Evolutionary conservation across 139 green algal species (phyloP).

Genomic region (Picochlorum sp.): DNA sequence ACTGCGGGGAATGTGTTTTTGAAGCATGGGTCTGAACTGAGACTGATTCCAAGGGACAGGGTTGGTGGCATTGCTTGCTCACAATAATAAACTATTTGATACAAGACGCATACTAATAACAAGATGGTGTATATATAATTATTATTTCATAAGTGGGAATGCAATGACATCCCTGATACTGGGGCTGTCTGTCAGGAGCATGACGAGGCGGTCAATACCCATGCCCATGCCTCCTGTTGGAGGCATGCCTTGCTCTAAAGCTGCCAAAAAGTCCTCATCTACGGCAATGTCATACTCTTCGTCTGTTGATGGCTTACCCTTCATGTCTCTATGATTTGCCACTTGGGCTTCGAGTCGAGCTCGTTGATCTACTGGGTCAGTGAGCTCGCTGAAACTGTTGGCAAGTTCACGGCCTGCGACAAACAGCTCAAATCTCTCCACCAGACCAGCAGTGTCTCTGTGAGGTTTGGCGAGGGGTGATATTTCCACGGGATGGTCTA

Average conservation of each 20-base stretch:
- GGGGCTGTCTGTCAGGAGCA: conserved; percentile 91
- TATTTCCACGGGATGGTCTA: conserved; percentile 88
- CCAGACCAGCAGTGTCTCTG: conserved; percentile 61
- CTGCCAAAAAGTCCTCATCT: conserved; percentile 95
- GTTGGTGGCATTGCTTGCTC: conserved; percentile 43
- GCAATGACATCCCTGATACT: conserved; percentile 95
- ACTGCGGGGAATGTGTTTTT: conserved; percentile 93
- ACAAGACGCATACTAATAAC: background rate
- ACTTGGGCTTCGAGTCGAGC: conserved; percentile 82
- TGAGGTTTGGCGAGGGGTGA: conserved; percentile 93
- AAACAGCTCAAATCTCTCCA: conserved; percentile 98
- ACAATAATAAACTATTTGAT: too few species aligned
- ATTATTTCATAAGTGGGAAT: conserved; percentile 87
- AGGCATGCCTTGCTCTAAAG: conserved; percentile 96
- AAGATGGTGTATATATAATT: background rate
- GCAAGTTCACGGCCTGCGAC: conserved; percentile 88
- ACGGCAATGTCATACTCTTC: conserved; percentile 53
- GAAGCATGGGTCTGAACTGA: conserved; percentile 90
- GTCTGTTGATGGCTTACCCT: conserved; percentile 12
- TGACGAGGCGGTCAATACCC: conserved; percentile 94
- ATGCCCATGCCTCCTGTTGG: conserved; percentile 94
- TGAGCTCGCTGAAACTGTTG: conserved; percentile 94
- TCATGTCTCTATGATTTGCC: conserved; percentile 32
- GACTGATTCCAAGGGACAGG: conserved; percentile 87
- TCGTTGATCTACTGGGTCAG: conserved; percentile 92